Evolutionary conservation across 2,329 filamentous ascomycete genomes (phyloP), one percentile per base, ranked within the genome.

Genomic region (Cytospora piceae): DNA sequence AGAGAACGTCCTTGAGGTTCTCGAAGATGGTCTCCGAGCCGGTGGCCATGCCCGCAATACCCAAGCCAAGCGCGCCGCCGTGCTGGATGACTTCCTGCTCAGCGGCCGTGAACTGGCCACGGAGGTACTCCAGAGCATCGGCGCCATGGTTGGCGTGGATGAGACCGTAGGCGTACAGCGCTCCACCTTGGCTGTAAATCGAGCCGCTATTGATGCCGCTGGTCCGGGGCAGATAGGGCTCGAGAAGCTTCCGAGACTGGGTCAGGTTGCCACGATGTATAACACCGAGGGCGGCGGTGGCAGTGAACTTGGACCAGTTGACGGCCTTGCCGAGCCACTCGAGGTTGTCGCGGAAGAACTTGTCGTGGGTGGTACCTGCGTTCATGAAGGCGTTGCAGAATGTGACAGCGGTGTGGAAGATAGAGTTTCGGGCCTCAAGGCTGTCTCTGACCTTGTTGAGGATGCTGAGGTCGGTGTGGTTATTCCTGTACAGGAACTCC

Each of bases 301-400:
- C 95, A 0, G 95, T 97, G 77, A 99, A 99, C 77, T 99, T 99
- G 68, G 94, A 97, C 95, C 95, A 99, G 81, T 99, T 99, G 57
- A 98, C 93, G 31, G 95, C 95, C 82, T 98, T 99, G 67, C 94
- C 94, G 4, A 99, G 81, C 95, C 95, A 99, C 71, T 99, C 95
- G 29, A 99, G 80, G 75, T 99, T 99, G 74, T 98, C 93, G 9
- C 96, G 87, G 87, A 99, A 98, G 81, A 99, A 99, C 74, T 94
- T 96, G 80, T 99, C 95, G 73, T 97, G 95, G 0, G 94, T 97
- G 0, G 95, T 99, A 66, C 95, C 96, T 62, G 96, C 94, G 76
- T 99, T 96, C 95, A 99, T 99, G 77, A 99, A 98, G 14, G 94
- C 95, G 73, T 98, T 98, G 74, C 94, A 95, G 74, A 99, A 95